phyloP scores from a whole-genome alignment of 2,329 filamentous ascomycete species.

The Teratosphaeriaceae sp. region DNA sequence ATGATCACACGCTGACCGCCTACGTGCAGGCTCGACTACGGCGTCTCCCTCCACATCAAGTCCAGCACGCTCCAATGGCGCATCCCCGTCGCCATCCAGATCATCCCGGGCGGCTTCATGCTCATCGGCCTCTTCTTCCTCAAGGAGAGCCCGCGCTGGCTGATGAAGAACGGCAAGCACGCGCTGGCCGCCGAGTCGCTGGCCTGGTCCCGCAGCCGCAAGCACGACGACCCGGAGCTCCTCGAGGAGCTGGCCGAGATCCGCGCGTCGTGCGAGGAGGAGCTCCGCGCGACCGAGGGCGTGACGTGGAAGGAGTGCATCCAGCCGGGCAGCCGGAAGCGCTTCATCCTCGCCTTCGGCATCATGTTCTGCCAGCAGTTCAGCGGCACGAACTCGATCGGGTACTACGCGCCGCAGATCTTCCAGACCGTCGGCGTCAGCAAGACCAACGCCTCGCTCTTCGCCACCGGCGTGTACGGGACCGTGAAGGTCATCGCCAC shows the following conservation, averaged over 20 bases:
- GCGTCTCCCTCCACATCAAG: constrained; percentile 41
- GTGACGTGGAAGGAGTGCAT: constrained; percentile 37
- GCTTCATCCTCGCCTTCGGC: constrained; percentile 47
- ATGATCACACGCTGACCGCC: no score
- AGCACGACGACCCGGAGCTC: constrained; percentile 31
- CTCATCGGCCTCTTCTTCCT: constrained; percentile 45
- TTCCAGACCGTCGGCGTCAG: constrained; percentile 37
- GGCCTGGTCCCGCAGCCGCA: constrained; percentile 32
- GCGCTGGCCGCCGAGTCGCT: constrained; percentile 39
- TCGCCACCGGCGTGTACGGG: constrained; percentile 42
- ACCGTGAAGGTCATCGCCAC: constrained; percentile 42
- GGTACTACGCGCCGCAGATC: constrained; percentile 39
- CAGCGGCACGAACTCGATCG: constrained; percentile 25
- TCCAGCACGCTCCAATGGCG: constrained; percentile 45
- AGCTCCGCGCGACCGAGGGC: constrained; percentile 34
- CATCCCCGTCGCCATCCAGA: constrained; percentile 47
- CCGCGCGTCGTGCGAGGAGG: constrained; percentile 36
- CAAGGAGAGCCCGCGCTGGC: constrained; percentile 48
- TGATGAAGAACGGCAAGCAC: constrained; percentile 46
- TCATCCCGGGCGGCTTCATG: constrained; percentile 46
- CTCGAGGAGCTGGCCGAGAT: constrained; percentile 38
- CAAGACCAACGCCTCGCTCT: constrained; percentile 34
- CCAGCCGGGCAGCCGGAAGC: constrained; percentile 44
- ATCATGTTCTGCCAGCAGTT: constrained; percentile 40
- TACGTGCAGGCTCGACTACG: constrained; percentile 44